Evolutionary conservation across 2,329 filamentous ascomycete species (phyloP), one percentile per base, ranked within the genome.

Genomic region (Mariannaea elegans): DNA sequence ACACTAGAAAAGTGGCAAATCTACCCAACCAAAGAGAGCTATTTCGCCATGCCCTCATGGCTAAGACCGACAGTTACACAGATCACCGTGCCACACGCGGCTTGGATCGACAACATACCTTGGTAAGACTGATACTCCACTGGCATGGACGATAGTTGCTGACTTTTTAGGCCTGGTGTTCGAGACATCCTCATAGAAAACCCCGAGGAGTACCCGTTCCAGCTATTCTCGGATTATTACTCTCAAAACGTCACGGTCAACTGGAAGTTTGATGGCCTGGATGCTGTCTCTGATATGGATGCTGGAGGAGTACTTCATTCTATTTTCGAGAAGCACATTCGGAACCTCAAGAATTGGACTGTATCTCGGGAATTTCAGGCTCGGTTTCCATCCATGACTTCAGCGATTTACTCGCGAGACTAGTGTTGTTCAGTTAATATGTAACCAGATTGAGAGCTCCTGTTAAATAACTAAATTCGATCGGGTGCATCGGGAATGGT

Each of bases 1-100:
- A n/a, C n/a, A n/a, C n/a, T n/a, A n/a, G n/a, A n/a, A n/a, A n/a
- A 52, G 49, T 52, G 49, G 49, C 23, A 32, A 24, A 34, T 44
- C 7, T 21, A 16, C 14, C 38, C 49, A 10, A 44, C 38, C 3
- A 52, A 32, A 34, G 23, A 31, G n/a, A 52, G 23, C n/a, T 52
- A 52, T 24, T 10, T 32, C 4, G 12, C 19, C 3, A 52, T 52
- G 36, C 49, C 49, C 2, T n/a, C 27, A 3, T 52, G 49, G 49
- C n/a, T 52, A 16, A n/a, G 49, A 3, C 49, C 49, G 12, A 52
- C 49, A 8, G 13, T 52, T 14, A 52, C 38, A 7, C 49, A 52
- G 29, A 31, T 52, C 2, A 52, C 38, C 7, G 27, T 34, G 4
- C 18, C 49, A 4, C 38, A 52, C 21, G 16, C 49, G 12, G 32